Percentiles rank a stretch among this genome's conserved stretches.
Evolutionary conservation across 108 stramenopile genomes (phyloP).

Genomic region (Poteriospumella lacustris): DNA sequence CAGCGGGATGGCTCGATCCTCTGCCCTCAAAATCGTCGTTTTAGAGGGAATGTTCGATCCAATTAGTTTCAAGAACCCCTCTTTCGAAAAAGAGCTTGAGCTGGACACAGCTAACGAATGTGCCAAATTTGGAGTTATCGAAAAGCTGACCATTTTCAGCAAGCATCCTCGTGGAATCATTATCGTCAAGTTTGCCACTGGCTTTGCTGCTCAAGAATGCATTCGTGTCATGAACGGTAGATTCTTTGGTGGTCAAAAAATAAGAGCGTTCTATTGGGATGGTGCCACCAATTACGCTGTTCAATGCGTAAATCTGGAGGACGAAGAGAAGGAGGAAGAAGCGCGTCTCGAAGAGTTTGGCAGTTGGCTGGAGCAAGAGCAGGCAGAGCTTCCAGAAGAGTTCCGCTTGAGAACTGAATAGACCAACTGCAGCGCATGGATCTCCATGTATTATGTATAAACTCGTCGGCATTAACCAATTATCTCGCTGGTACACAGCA

Average conservation of each 20-base stretch:
- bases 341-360: slow-evolving; percentile 87
- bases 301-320: slow-evolving; percentile 41
- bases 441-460: too few species aligned
- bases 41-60: slow-evolving; percentile 73
- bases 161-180: slow-evolving; percentile 69
- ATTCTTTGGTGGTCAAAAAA: slow-evolving; percentile 55
- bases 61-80: slow-evolving; percentile 44
- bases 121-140: slow-evolving; percentile 65
- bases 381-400: slow-evolving; percentile 75
- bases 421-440: too few species aligned
- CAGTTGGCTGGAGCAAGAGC: slow-evolving; percentile 81
- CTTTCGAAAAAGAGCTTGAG: slow-evolving; percentile 65
- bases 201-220: slow-evolving; percentile 68
- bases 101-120: slow-evolving; percentile 58
- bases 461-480: too few species aligned
- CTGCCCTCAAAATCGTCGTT: slow-evolving; percentile 80
- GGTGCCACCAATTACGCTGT: slow-evolving; percentile 86
- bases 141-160: slow-evolving; percentile 86
- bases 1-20: slow-evolving; percentile 52
- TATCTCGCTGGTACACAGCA: too few species aligned
- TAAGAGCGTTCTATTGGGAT: slow-evolving; percentile 68
- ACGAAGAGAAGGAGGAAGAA: slow-evolving; percentile 62
- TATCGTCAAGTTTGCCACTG: slow-evolving; percentile 73
- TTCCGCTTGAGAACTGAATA: slow-evolving; percentile 40
- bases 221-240: slow-evolving; percentile 68